Percentiles rank a stretch among this genome's conserved stretches.
These are phyloP conservation scores for Calycina herbarum DNA, from an alignment of 2,329 filamentous ascomycete species.

Conservation along the genomic window DNA sequence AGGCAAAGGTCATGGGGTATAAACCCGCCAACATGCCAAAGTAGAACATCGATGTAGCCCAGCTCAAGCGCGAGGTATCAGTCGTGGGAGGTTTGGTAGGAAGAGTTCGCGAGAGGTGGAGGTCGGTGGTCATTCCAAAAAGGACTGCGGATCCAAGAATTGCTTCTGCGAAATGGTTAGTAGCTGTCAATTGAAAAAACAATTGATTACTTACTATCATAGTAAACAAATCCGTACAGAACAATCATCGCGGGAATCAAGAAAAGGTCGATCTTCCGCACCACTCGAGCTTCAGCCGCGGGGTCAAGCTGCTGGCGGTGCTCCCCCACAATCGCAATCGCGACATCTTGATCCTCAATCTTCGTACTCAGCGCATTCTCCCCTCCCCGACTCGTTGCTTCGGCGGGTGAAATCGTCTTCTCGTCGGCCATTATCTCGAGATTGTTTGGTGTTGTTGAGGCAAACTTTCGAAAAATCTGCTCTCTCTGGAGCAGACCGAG, in stretches of 20 bases:
- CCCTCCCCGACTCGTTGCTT: background rate
- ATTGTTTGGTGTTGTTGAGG: background rate
- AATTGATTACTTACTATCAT: constrained; percentile 53
- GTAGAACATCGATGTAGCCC: constrained; percentile 79
- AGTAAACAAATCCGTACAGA: constrained; percentile 67
- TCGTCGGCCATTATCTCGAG: background rate
- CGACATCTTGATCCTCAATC: constrained; percentile 26
- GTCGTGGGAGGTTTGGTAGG: constrained; percentile 52
- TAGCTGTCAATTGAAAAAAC: background rate
- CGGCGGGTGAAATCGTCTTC: background rate
- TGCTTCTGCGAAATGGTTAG: constrained; percentile 45
- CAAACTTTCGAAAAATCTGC: background rate
- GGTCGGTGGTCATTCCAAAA: constrained; percentile 74
- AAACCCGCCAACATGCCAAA: constrained; percentile 75
- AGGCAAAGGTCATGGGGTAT: constrained; percentile 70
- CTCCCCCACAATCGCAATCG: constrained; percentile 34
- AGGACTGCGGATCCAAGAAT: constrained; percentile 72
- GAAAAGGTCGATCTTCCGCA: constrained; percentile 67
- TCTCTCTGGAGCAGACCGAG: background rate
- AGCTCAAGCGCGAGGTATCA: constrained; percentile 68
- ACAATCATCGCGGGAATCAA: constrained; percentile 68
- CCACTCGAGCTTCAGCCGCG: constrained; percentile 52
- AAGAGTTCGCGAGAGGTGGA: constrained; percentile 57
- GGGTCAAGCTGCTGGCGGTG: constrained; percentile 45
- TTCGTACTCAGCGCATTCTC: background rate